Evolutionary conservation across 1,284 basidiomycete genomes (phyloP).

Genomic region (Apiotrichum gamsii): DNA sequence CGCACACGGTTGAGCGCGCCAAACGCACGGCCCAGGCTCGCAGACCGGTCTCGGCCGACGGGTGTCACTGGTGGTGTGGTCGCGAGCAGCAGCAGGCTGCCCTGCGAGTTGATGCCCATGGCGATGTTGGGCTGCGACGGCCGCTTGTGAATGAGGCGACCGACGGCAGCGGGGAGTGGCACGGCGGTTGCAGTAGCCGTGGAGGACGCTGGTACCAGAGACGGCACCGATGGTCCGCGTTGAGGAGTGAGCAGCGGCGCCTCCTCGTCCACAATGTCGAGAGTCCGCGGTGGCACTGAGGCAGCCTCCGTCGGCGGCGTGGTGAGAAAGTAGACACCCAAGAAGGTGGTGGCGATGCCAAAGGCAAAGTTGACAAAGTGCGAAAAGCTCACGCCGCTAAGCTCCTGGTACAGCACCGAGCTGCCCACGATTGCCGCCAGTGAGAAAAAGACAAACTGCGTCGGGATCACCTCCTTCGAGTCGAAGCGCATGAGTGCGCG

Average conservation of each 20-base stretch:
- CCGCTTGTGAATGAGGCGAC: slow-evolving; percentile 6
- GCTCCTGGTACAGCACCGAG: slow-evolving; percentile 89
- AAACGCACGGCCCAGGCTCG: no score
- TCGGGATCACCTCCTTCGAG: slow-evolving; percentile 81
- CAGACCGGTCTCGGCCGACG: neutral
- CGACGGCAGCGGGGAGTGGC: neutral
- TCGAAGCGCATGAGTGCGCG: slow-evolving; percentile 83
- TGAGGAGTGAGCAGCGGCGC: slow-evolving; percentile 22
- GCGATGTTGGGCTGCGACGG: slow-evolving; percentile 23
- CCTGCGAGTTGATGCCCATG: slow-evolving; percentile 32
- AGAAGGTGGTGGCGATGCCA: slow-evolving; percentile 49
- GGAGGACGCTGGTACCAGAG: neutral
- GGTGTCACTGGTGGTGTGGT: slow-evolving; percentile 29
- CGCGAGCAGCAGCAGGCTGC: slow-evolving; percentile 37
- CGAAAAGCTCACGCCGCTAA: slow-evolving; percentile 70
- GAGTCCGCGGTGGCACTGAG: neutral
- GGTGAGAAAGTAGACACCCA: slow-evolving; percentile 61
- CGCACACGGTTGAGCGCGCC: no score
- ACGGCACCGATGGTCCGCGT: slow-evolving; percentile 1
- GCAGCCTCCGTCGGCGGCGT: slow-evolving; percentile 1
- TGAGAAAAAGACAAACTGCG: slow-evolving; percentile 78
- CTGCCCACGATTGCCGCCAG: slow-evolving; percentile 78
- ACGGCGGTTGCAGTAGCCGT: neutral
- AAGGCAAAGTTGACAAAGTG: slow-evolving; percentile 57
- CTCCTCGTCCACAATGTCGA: slow-evolving; percentile 12